Evolutionary conservation across 2,329 filamentous ascomycete species (phyloP).

Genomic region (Xylaria digitata): DNA sequence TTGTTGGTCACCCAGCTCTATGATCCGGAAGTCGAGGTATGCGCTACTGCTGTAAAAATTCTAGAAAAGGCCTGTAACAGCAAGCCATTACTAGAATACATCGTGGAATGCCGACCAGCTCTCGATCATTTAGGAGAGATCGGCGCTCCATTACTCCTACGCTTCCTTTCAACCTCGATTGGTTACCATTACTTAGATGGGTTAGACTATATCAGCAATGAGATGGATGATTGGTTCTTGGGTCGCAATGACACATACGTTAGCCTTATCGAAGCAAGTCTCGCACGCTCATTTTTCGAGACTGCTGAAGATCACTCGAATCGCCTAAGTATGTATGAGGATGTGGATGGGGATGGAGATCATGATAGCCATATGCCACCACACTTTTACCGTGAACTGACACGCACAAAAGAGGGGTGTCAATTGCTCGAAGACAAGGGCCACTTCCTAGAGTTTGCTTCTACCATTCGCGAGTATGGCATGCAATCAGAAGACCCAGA

Average conservation of each 20-base stretch:
- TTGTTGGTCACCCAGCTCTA: slow-evolving; percentile 98
- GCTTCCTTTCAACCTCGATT: slow-evolving; percentile 94
- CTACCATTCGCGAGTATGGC: slow-evolving; percentile 87
- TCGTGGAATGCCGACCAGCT: slow-evolving; percentile 94
- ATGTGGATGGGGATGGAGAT: slow-evolving; percentile 62
- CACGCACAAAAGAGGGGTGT: slow-evolving; percentile 91
- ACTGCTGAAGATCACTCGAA: slow-evolving; percentile 68
- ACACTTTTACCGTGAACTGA: slow-evolving; percentile 96
- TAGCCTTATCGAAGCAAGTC: slow-evolving; percentile 90
- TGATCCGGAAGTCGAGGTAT: slow-evolving; percentile 96
- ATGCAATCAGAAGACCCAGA: slow-evolving; percentile 88
- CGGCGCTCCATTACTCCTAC: slow-evolving; percentile 88
- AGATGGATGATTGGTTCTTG: slow-evolving; percentile 99
- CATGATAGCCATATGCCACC: slow-evolving; percentile 81
- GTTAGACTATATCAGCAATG: slow-evolving; percentile 97
- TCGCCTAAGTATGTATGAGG: slow-evolving; percentile 69
- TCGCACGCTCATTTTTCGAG: slow-evolving; percentile 85
- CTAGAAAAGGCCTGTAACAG: slow-evolving; percentile 97
- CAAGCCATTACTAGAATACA: slow-evolving; percentile 90
- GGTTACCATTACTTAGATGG: slow-evolving; percentile 98
- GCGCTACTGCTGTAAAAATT: slow-evolving; percentile 95
- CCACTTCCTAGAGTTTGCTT: slow-evolving; percentile 93
- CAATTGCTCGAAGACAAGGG: slow-evolving; percentile 90
- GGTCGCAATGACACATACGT: slow-evolving; percentile 98
- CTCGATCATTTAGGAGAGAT: slow-evolving; percentile 97